These are phyloP conservation scores for Aspergillus clavatus DNA, from an alignment of 2,329 filamentous ascomycete genomes.

Conservation along the genomic window DNA sequence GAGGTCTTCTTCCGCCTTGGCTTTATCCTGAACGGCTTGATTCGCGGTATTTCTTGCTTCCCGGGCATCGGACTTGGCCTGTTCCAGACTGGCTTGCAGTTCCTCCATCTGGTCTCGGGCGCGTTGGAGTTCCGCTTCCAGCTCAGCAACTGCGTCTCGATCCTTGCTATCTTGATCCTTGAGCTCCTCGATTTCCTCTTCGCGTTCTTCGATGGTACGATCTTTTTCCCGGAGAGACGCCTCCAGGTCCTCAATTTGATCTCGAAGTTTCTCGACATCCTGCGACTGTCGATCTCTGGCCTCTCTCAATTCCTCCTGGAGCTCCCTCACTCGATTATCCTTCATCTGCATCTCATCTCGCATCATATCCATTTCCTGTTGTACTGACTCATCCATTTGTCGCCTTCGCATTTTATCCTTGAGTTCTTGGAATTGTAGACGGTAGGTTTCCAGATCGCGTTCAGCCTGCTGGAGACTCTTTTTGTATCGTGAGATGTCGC, in stretches of 20 bases:
- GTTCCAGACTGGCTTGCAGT: conserved; percentile 40
- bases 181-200: conserved; percentile 69
- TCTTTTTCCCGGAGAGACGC: conserved; percentile 72
- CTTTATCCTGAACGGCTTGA: conserved; percentile 50
- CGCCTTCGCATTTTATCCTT: conserved; percentile 75
- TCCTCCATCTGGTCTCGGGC: conserved; percentile 43
- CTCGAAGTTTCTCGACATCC: conserved; percentile 62
- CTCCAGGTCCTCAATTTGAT: conserved; percentile 72
- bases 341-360: conserved; percentile 48
- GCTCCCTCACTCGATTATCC: conserved; percentile 39
- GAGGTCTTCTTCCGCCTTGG: conserved; percentile 51
- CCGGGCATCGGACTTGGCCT: conserved; percentile 32
- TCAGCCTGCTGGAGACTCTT: conserved; percentile 80
- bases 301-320: conserved; percentile 52
- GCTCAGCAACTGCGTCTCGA: conserved; percentile 40
- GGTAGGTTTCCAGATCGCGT: conserved; percentile 78
- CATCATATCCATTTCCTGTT: conserved; percentile 53
- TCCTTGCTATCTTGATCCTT: conserved; percentile 46
- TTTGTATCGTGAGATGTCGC: conserved; percentile 78
- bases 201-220: conserved; percentile 64
- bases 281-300: conserved; percentile 53
- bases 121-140: conserved; percentile 47
- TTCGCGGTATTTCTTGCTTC: conserved; percentile 43
- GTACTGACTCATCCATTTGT: conserved; percentile 66
- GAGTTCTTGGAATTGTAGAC: conserved; percentile 73